Evolutionary conservation across 768 basidiomycete species (phyloP).

Genomic region (Chalciporus piperatus): DNA sequence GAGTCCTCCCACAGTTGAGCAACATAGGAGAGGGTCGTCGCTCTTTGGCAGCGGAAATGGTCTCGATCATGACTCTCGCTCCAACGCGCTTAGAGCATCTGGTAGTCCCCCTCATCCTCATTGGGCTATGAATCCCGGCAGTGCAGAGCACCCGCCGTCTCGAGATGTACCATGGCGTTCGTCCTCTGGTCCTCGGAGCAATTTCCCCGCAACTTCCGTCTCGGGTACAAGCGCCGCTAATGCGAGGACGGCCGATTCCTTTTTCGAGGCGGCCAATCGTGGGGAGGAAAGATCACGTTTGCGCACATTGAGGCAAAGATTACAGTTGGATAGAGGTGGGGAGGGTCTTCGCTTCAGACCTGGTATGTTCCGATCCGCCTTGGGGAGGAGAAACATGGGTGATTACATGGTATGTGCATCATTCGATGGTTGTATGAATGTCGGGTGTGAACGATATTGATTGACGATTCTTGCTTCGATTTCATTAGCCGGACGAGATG

Average conservation of each 20-base stretch:
- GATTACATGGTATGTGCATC: conserved; percentile 51
- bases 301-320: conserved; percentile 25
- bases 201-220: conserved; percentile 1
- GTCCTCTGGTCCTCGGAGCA: conserved; percentile 14
- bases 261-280: conserved; percentile 7
- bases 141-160: conserved; percentile 2
- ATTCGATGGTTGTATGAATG: neutral
- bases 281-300: conserved; percentile 24
- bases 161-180: conserved; percentile 25
- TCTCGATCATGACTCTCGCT: conserved; percentile 13
- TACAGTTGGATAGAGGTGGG: conserved; percentile 25
- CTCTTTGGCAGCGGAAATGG: conserved; percentile 1
- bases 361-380: conserved; percentile 21
- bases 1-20: conserved; percentile 20
- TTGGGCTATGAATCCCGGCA: conserved; percentile 9
- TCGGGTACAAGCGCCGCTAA: neutral
- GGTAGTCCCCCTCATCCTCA: neutral
- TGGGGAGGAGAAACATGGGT: conserved; percentile 30
- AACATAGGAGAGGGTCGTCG: conserved; percentile 8
- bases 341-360: conserved; percentile 24
- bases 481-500: conserved; percentile 64
- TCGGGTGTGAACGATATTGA: conserved; percentile 8
- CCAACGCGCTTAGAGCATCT: conserved; percentile 2
- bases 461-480: neutral
- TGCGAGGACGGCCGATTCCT: neutral